These are phyloP conservation scores for Chiua virens DNA, from an alignment of 768 basidiomycete genomes.

Conservation along the genomic window DNA sequence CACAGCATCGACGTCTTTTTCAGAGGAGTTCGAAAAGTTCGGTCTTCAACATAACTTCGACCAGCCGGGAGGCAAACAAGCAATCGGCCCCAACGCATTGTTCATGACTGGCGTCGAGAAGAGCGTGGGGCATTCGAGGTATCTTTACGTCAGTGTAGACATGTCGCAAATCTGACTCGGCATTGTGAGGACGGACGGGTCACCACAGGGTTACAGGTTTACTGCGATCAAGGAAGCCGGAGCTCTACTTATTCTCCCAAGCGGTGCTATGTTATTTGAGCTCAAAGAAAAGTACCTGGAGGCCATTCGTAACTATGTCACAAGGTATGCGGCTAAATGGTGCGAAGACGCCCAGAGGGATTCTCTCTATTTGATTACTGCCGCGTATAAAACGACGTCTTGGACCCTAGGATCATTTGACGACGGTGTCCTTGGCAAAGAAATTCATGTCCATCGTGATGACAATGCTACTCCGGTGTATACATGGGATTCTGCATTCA, in stretches of 20 bases:
- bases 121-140: too few relatives aligned
- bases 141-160: too few relatives aligned
- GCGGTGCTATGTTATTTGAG: constrained; percentile 21
- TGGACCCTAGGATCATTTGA: constrained; percentile 24
- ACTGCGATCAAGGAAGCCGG: constrained; percentile 12
- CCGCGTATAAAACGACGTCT: constrained; percentile 23
- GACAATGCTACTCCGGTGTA: too few relatives aligned
- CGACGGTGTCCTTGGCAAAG: too few relatives aligned
- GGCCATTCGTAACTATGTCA: constrained; percentile 8
- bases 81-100: too few relatives aligned
- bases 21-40: too few relatives aligned
- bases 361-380: constrained; percentile 29
- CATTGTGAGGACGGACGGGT: background rate
- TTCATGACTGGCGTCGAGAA: too few relatives aligned
- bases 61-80: background rate
- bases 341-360: constrained; percentile 18
- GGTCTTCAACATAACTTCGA: too few relatives aligned
- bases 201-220: background rate
- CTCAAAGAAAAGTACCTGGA: constrained; percentile 10
- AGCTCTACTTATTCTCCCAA: constrained; percentile 30
- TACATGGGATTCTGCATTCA: background rate
- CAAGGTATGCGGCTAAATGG: constrained; percentile 20
- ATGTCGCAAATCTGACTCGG: too few relatives aligned
- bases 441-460: too few relatives aligned
- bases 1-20: too few relatives aligned